Base-by-base conservation (phyloP, 2,329 filamentous ascomycete genomes). In the Emmonsiellopsis sp. region DNA sequence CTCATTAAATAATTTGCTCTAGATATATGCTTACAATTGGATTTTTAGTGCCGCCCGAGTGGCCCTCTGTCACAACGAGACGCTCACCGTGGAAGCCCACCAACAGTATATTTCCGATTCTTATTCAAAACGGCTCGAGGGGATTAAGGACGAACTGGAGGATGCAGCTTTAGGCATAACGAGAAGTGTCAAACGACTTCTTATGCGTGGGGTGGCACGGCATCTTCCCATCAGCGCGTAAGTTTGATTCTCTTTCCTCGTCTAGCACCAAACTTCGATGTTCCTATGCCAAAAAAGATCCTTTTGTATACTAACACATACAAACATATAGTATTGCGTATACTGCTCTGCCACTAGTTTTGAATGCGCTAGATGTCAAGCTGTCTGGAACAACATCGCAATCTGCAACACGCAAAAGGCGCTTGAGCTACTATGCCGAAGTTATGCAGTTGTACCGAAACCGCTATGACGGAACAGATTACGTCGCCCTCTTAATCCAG, bases 181-280 rank as follows among this genome's bases (percentile, higher is more conserved):
- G 0, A 67, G 71, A 53, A 74, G 73, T 9, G 67, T 79, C 42
- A 76, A 76, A 41, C 73, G 76, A 52, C 70, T 79, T 4, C 70
- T 76, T 3, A 66, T 73, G 10, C 68, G 73, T n/a, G 69, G 70
- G 1, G 67, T 76, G 1, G 73, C 69, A 5, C 70, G 74, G 6
- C 76, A 70, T 65, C 62, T 78, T 0, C 76, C 76, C 3, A 73
- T 78, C 10, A 76, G 72, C 55, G 74, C 75, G 72, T 76, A 61
- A 60, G 72, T 69, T 7, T 34, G 34, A 5, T 26, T 32, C 5
- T 11, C 8, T 55, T n/a, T 26, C 20, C 20, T 26, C 20, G 20
- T 26, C 20, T 26, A 26, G 5, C 20, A 26, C 20, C 20, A 26
- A 26, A 26, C 20, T 26, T 26, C 20, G 20, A 26, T 26, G 5